These are phyloP conservation scores for Geranium brycei DNA, from an alignment of 345 rosid species.

Conservation along the genomic window DNA sequence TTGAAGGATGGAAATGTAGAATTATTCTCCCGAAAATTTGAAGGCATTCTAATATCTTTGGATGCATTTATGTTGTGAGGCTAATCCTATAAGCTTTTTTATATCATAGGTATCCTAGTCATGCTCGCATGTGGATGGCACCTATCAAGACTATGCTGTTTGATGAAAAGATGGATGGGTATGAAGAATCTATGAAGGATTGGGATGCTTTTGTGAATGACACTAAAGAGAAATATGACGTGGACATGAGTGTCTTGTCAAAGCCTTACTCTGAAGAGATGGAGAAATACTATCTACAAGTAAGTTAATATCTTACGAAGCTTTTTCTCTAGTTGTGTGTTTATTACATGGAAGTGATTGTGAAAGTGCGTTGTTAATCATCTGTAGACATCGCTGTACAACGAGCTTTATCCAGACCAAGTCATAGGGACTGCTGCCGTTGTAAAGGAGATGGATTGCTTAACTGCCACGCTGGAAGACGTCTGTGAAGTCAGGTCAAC, in stretches of 20 bases:
- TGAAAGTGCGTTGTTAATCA: background rate
- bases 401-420: slow-evolving; percentile 82
- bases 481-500: slow-evolving; percentile 53
- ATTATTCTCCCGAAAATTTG: too few relatives aligned
- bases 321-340: too few relatives aligned
- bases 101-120: slow-evolving; percentile 85
- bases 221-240: slow-evolving; percentile 57
- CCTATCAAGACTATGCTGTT: slow-evolving; percentile 63
- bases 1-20: too few relatives aligned
- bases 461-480: slow-evolving; percentile 62
- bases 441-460: slow-evolving; percentile 79
- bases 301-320: slow-evolving; percentile 10
- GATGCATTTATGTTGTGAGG: background rate
- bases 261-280: slow-evolving; percentile 72
- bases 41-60: too few relatives aligned
- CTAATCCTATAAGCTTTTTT: slow-evolving; percentile 10
- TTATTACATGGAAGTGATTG: too few relatives aligned
- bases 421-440: slow-evolving; percentile 61
- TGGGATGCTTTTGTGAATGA: slow-evolving; percentile 64
- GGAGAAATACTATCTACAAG: slow-evolving; percentile 74
- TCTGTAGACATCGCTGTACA: slow-evolving; percentile 80
- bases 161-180: slow-evolving; percentile 54
- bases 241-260: slow-evolving; percentile 64
- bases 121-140: slow-evolving; percentile 98
- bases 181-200: slow-evolving; percentile 71